Conservation (phyloP, 2,329 filamentous ascomycete genomes). For the Zarea fungicola region DNA sequence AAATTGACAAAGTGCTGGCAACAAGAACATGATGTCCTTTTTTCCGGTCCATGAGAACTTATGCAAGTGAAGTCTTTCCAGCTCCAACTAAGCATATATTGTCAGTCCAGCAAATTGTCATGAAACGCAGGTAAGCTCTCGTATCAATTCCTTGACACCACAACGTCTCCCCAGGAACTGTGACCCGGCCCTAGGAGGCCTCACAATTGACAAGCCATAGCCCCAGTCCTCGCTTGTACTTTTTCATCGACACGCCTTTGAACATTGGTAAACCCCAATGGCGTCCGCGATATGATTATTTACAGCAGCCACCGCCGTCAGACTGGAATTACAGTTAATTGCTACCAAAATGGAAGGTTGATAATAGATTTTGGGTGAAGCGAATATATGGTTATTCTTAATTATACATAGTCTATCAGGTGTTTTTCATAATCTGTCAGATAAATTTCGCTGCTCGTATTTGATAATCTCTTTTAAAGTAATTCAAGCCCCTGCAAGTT, state of each 20-base stretch:
- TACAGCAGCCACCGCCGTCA: too few species aligned
- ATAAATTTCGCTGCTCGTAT: too few species aligned
- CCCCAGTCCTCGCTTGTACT: not conserved
- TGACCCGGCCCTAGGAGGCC: not conserved
- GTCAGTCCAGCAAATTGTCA: too few species aligned
- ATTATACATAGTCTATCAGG: too few species aligned
- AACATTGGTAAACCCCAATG: not conserved
- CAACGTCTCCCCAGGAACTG: not conserved
- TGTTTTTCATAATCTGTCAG: too few species aligned
- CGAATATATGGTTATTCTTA: too few species aligned
- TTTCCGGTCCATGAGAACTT: not conserved
- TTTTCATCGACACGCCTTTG: not conserved
- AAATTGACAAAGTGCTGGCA: not conserved
- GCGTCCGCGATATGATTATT: not conserved
- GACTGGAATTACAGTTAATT: too few species aligned
- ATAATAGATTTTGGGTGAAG: too few species aligned
- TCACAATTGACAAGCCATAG: not conserved
- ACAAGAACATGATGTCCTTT: too few species aligned
- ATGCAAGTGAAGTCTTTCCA: not conserved
- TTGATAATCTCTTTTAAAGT: too few species aligned
- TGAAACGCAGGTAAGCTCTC: not conserved
- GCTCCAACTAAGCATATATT: not conserved
- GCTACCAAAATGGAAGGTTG: too few species aligned
- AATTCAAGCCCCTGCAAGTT: too few species aligned
- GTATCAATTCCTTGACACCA: not conserved